Evolutionary conservation across 495 filamentous ascomycete genomes (phyloP).

Genomic region (Tetracladium setigerum): DNA sequence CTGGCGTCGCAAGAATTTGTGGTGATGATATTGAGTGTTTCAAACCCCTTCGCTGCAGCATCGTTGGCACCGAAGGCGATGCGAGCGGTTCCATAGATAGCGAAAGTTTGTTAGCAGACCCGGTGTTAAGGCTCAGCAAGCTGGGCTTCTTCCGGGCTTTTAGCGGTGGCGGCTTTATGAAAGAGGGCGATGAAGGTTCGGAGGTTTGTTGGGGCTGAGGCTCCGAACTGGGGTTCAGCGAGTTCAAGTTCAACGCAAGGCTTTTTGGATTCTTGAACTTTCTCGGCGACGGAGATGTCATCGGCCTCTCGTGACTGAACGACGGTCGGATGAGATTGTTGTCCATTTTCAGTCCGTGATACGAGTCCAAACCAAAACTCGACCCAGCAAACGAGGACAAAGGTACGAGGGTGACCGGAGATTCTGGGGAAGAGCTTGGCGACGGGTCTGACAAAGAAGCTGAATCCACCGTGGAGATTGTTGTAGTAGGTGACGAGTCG

Average conservation of each 20-base stretch:
- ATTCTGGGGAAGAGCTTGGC: slow-evolving; percentile 85
- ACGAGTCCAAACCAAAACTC: slow-evolving; percentile 29
- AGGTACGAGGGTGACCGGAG: slow-evolving; percentile 58
- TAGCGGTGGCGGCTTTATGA: slow-evolving; percentile 63
- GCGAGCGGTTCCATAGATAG: slow-evolving; percentile 8
- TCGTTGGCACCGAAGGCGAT: slow-evolving; percentile 32
- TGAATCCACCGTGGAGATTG: slow-evolving; percentile 87
- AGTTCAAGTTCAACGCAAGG: slow-evolving; percentile 75
- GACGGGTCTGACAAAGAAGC: slow-evolving; percentile 84
- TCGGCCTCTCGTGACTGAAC: slow-evolving; percentile 36
- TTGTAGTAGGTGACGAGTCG: slow-evolving; percentile 92
- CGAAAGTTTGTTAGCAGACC: slow-evolving; percentile 32
- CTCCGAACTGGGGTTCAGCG: slow-evolving; percentile 62
- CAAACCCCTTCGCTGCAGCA: slow-evolving; percentile 43
- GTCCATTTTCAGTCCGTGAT: slow-evolving; percentile 27
- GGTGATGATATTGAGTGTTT: slow-evolving; percentile 51
- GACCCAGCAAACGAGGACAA: slow-evolving; percentile 47
- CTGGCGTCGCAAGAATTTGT: slow-evolving; percentile 44
- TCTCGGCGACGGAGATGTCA: slow-evolving; percentile 63
- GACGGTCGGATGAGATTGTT: slow-evolving; percentile 6
- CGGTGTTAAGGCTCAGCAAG: slow-evolving; percentile 57
- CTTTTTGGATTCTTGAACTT: slow-evolving; percentile 89
- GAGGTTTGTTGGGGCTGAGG: slow-evolving; percentile 37
- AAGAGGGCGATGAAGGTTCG: slow-evolving; percentile 74
- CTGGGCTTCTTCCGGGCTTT: slow-evolving; percentile 67